Evolutionary conservation across 495 filamentous ascomycete genomes (phyloP).

Genomic region (Neohortaea acidophila): DNA sequence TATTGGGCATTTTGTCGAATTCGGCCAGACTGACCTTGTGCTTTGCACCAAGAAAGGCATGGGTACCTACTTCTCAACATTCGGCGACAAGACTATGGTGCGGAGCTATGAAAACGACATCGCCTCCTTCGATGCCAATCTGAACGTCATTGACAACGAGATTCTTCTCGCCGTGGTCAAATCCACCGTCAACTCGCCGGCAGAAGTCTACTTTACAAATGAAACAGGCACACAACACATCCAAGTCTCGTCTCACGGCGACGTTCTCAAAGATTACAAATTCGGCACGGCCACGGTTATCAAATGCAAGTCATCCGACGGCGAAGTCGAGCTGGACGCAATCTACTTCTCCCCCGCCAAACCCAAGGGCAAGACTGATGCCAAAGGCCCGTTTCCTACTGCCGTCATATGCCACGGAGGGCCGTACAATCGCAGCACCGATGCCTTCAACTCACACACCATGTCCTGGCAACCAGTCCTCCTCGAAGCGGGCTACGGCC

Average conservation of each 20-base stretch:
- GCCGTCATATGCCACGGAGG: slow-evolving; percentile 27
- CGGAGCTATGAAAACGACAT: slow-evolving; percentile 3
- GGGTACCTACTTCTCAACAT: too few relatives aligned
- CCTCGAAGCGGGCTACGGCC: slow-evolving; percentile 22
- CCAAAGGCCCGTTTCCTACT: slow-evolving; percentile 19
- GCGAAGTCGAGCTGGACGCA: slow-evolving; percentile 6
- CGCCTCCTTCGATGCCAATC: slow-evolving; percentile 1
- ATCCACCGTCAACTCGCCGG: background rate
- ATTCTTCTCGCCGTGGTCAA: background rate
- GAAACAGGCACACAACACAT: slow-evolving; percentile 6
- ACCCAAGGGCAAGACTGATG: background rate
- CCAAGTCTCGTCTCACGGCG: slow-evolving; percentile 8
- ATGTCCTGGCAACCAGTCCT: slow-evolving; percentile 20
- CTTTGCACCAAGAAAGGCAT: too few relatives aligned
- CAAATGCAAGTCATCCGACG: slow-evolving; percentile 4
- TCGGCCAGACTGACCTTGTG: too few relatives aligned
- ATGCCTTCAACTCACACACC: slow-evolving; percentile 20
- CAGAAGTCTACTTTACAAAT: slow-evolving; percentile 9
- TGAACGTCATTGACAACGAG: background rate
- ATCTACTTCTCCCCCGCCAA: slow-evolving; percentile 2
- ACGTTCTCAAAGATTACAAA: background rate
- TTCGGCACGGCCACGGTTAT: slow-evolving; percentile 6
- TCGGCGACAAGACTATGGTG: background rate
- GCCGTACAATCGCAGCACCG: slow-evolving; percentile 21
- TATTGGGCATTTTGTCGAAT: too few relatives aligned